These are phyloP conservation scores for Polychaeton citri DNA, from an alignment of 2,329 filamentous ascomycete species.

Conservation along the genomic window DNA sequence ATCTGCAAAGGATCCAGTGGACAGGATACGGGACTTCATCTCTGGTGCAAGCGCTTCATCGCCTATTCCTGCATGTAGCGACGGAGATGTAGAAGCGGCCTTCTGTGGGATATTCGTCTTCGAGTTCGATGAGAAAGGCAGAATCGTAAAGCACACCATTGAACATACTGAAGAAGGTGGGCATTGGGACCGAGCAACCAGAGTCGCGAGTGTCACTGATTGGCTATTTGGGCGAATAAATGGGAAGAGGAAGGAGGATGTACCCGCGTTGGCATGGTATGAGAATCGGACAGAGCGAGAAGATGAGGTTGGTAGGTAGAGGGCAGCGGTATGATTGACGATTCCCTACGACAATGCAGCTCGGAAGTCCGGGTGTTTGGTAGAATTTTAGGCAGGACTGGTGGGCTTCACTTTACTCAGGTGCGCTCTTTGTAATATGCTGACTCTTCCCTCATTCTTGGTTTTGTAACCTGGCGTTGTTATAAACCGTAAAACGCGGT, in stretches of 20 bases:
- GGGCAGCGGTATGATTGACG: too few relatives aligned
- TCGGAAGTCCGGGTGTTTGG: too few relatives aligned
- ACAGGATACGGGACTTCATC: constrained; percentile 43
- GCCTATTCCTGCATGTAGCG: neutral
- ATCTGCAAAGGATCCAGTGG: constrained; percentile 32
- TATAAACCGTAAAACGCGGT: too few relatives aligned
- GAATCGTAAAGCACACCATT: constrained; percentile 78
- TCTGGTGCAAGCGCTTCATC: constrained; percentile 26
- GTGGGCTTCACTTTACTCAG: too few relatives aligned
- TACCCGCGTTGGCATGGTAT: constrained; percentile 31
- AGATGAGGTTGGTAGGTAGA: neutral
- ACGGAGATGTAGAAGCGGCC: constrained; percentile 45
- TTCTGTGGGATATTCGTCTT: constrained; percentile 92
- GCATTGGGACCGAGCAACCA: constrained; percentile 71
- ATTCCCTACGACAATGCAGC: too few relatives aligned
- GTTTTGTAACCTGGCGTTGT: too few relatives aligned
- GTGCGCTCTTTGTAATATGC: too few relatives aligned
- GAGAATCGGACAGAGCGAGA: constrained; percentile 9
- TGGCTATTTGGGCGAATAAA: constrained; percentile 78
- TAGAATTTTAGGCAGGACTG: too few relatives aligned
- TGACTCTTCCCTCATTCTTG: too few relatives aligned
- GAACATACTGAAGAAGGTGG: constrained; percentile 79
- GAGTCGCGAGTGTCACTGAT: constrained; percentile 82
- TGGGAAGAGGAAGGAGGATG: constrained; percentile 31
- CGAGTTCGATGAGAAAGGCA: constrained; percentile 79